Base-by-base conservation (phyloP, 1,284 basidiomycete species). In the Volvariella volvacea region DNA sequence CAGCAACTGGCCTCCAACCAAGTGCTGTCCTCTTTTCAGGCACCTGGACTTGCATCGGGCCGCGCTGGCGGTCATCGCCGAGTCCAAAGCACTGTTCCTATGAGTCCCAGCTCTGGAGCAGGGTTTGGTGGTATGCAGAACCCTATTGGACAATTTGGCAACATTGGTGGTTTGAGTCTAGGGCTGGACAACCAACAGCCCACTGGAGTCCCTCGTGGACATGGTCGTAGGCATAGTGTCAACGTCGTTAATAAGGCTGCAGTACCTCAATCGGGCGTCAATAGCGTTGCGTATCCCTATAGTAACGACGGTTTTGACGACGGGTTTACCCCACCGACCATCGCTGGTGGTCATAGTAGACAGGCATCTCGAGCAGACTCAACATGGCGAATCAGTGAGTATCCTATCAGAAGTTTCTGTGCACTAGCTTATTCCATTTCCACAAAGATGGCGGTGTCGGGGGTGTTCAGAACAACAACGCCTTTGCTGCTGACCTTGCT, bases 201-300 rank as follows among this genome's bases (percentile, higher is more conserved):
- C 38, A 68, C 77, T 55, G 75, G 76, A 39, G 64, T 87, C 43
- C 85, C 86, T 44, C 81, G 85, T 50, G 89, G 89, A 21, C 95
- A 99, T 61, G 88, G 88, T 39, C 79, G 95, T 45, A 78, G 95
- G 50, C 94, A 97, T 67, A 95, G 92, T 55, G 89, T 96, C 51
- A 97, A 95, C 55, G 90, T 95, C 33, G 76, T 91, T 48, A 89
- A 88, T 60, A 90, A 90, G 64, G 59, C 75, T 17, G 61, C 59
- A 41, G 75, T 78, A 51, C 65, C 62, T 22, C 60, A 51, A 30
- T 62, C 61, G 4, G 71, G 73, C n/a, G 69, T 74, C n/a, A 68
- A 78, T 44, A 74, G 71, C 44, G 79, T 73, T 52, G 65, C 63
- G 31, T 62, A 61, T 51, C 64, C 67, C 21, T 76, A 69, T 51